Conservation (phyloP, 805 yeast species). For the Scheffersomyces spartinae region DNA sequence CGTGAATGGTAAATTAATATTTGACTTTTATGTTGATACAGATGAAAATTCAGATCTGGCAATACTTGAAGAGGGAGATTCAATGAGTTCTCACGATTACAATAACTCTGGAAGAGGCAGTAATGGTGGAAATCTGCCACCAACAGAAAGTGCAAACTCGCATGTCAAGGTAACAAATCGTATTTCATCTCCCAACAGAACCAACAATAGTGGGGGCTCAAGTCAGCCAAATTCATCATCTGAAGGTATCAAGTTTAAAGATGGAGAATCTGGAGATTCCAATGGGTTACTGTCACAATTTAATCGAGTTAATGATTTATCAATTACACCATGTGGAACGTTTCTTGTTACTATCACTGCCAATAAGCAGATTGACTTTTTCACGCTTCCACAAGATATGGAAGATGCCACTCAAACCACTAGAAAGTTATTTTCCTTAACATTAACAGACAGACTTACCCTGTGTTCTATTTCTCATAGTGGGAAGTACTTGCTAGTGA, state of each 20-base stretch:
- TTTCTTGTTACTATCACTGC: conserved; percentile 54
- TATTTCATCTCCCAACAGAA: conserved; percentile 6
- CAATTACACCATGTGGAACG: conserved; percentile 54
- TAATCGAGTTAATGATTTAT: conserved; percentile 54
- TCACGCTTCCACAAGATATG: conserved; percentile 32
- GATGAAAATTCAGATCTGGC: conserved; percentile 7
- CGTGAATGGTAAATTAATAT: conserved; percentile 26
- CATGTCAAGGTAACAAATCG: background rate
- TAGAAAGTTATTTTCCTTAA: conserved; percentile 31
- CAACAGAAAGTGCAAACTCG: background rate
- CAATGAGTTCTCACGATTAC: conserved; percentile 4
- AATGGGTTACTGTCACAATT: no score
- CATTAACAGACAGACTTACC: conserved; percentile 48
- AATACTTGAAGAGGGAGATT: conserved; percentile 4
- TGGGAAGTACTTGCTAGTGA: conserved; percentile 48
- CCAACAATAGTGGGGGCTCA: no score
- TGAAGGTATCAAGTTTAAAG: no score
- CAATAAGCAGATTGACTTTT: conserved; percentile 50
- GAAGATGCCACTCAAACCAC: conserved; percentile 21
- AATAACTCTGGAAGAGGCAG: conserved; percentile 5
- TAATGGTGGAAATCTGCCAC: conserved; percentile 3
- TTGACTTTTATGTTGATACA: conserved; percentile 29
- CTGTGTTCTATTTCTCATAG: conserved; percentile 46
- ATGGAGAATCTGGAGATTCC: no score
- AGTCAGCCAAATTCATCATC: no score